phyloP scores from a whole-genome alignment of 2,329 filamentous ascomycete genomes.

The Waltergamsia citrina region DNA sequence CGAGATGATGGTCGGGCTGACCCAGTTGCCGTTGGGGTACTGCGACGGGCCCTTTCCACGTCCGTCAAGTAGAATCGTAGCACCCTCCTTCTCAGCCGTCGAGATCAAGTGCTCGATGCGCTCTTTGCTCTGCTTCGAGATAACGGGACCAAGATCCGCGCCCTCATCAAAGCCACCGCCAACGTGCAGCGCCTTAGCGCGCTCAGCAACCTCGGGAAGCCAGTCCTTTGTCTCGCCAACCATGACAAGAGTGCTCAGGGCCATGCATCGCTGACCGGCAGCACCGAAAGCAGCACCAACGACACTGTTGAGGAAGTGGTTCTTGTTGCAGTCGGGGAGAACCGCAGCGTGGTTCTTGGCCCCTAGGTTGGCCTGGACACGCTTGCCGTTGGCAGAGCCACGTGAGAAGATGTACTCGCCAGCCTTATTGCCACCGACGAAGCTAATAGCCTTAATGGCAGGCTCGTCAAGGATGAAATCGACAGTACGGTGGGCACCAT shows the following conservation, averaged over 20 bases:
- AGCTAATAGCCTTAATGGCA: conserved; percentile 76
- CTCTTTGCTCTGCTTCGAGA: conserved; percentile 68
- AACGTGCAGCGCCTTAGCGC: conserved; percentile 62
- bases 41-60: conserved; percentile 65
- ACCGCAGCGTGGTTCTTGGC: conserved; percentile 85
- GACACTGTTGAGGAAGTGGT: conserved; percentile 78
- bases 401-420: conserved; percentile 79
- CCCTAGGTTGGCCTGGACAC: conserved; percentile 78
- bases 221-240: conserved; percentile 79
- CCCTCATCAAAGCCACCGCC: conserved; percentile 76
- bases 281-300: conserved; percentile 78
- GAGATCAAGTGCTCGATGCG: conserved; percentile 69
- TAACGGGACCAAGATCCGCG: conserved; percentile 74
- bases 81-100: conserved; percentile 70
- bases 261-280: conserved; percentile 81
- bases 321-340: conserved; percentile 82
- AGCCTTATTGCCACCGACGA: conserved; percentile 80
- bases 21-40: conserved; percentile 80
- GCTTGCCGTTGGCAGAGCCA: conserved; percentile 77
- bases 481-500: conserved; percentile 71
- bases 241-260: conserved; percentile 72
- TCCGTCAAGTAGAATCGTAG: conserved; percentile 74
- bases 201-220: conserved; percentile 68
- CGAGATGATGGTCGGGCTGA: conserved; percentile 74
- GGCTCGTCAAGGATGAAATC: conserved; percentile 83